phyloP scores from a whole-genome alignment of 169 alveolate genomes.

The Eimeria necatrix region DNA sequence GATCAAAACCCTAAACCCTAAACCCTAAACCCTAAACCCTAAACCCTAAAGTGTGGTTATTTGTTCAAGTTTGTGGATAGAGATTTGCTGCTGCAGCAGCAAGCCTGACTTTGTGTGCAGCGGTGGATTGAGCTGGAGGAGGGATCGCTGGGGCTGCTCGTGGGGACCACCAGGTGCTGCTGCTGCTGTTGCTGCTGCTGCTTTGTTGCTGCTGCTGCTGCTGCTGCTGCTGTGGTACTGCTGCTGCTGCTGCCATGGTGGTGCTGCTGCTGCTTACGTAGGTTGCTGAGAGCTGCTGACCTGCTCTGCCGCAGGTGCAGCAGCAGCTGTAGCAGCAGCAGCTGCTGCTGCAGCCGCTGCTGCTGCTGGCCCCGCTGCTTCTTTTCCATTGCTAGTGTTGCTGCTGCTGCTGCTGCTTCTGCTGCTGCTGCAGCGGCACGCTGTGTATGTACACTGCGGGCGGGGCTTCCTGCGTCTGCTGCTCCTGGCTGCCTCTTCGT shows the following conservation, averaged over 20 bases:
- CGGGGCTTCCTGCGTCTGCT: slow-evolving; percentile 1
- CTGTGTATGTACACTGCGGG: slow-evolving; percentile 13
- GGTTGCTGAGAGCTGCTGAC: too few species aligned
- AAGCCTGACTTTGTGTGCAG: background rate
- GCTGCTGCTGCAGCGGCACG: slow-evolving; percentile 32
- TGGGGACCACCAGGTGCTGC: background rate
- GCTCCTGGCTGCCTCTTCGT: slow-evolving; percentile 28
- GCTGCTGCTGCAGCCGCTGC: background rate
- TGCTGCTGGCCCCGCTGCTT: background rate
- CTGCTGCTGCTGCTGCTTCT: background rate
- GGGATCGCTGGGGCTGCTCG: slow-evolving; percentile 6
- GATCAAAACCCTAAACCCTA: background rate
- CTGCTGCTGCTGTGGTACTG: background rate
- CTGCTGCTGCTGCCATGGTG: background rate
- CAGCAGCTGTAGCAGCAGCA: background rate
- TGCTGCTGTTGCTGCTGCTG: background rate
- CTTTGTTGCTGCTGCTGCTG: background rate
- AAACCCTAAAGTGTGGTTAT: background rate
- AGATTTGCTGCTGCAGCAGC: background rate
- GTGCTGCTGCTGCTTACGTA: background rate
- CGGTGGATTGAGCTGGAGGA: slow-evolving; percentile 10
- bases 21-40: background rate
- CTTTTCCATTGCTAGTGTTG: background rate
- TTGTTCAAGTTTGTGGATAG: background rate
- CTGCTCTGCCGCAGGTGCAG: background rate